A percentile compares a stretch with the other conserved stretches of the same genome.
Evolutionary conservation across 129 eudicot species (phyloP).

Genomic region (Flaveria linearis): DNA sequence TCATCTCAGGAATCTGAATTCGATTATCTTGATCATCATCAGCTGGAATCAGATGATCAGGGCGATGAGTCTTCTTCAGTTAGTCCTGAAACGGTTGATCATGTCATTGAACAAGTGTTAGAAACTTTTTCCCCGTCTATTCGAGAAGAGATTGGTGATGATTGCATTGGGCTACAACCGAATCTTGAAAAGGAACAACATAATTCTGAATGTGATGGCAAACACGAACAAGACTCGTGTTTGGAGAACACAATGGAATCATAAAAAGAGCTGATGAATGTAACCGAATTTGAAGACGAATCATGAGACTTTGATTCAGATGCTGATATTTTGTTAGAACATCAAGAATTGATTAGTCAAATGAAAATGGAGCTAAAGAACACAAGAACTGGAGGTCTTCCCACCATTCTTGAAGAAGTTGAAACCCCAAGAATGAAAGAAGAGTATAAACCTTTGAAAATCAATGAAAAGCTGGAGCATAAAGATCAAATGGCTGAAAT

Average conservation of each 20-base stretch:
- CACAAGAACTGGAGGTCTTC: constrained; percentile 58
- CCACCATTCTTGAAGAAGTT: constrained; percentile 90
- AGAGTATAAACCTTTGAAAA: constrained; percentile 67
- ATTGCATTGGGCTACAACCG: constrained; percentile 17
- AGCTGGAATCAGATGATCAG: constrained; percentile 32
- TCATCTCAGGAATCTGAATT: constrained; percentile 23
- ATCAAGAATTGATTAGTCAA: constrained; percentile 59
- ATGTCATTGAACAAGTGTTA: constrained; percentile 7
- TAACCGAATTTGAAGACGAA: constrained; percentile 1
- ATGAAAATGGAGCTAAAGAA: constrained; percentile 78
- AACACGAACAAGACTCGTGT: constrained; percentile 40
- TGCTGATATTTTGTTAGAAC: constrained; percentile 54
- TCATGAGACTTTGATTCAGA: constrained; percentile 43
- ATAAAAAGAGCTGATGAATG: constrained; percentile 7
- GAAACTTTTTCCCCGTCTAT: constrained; percentile 14
- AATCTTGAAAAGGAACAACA: constrained; percentile 17
- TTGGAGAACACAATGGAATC: constrained; percentile 20
- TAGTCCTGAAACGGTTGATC: constrained; percentile 24
- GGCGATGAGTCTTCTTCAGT: constrained; percentile 21
- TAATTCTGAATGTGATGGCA: constrained; percentile 16
- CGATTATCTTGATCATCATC: constrained; percentile 12
- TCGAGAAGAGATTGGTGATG: constrained; percentile 27
- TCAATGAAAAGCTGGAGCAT: constrained; percentile 67
- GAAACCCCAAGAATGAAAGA: constrained; percentile 67
- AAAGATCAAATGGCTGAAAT: constrained; percentile 73